Evolutionary conservation across 176 grass and related monocot genomes (phyloP), one percentile per base, ranked within the genome.

Genomic region (Tuctoria greenei): DNA sequence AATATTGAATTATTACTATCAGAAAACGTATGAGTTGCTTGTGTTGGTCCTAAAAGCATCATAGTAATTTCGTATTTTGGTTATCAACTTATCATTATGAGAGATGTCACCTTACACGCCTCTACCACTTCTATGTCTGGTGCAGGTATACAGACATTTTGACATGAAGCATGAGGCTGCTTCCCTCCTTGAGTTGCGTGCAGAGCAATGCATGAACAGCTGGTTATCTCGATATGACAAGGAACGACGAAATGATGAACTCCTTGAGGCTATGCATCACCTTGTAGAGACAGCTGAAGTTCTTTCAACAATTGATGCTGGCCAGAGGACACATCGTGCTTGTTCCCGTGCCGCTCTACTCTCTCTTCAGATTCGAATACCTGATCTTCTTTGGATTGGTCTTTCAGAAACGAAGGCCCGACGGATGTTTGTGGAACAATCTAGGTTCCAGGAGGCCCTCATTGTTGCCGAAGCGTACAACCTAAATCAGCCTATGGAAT

Each of bases 151-250:
- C 44, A 98, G 69, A 47, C 91, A 98, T 49, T 98, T 98, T 24
- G 91, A 94, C 66, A 98, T 94, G 95, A 98, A 98, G 66, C 95
- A 98, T 55, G 95, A 98, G 50, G 92, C 86, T 66, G 91, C 95
- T 45, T 86, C 83, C 42, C 91, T 98, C 39, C 88, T 98, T 26
- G 95, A 94, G 55, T 94, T 85, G 28, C 91, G 84, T 44, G 85
- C 91, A 12, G 81, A 75, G 64, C 91, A 89, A 81, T 86, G 84
- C 89, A 98, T 98, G 87, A 77, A 86, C 44, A 83, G 88, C 36
- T 94, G 91, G 91, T 74, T 83, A 61, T 81, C 74, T 69, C 78
- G 84, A 49, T 78, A 78, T 17, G 88, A 93, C 34, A 90, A 91
- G 55, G 91, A 98, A 75, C 84, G 86, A 15, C 82, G 62, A 74